Base-by-base conservation (phyloP, 108 stramenopile genomes). In the Pseudonitzschia pungens region DNA sequence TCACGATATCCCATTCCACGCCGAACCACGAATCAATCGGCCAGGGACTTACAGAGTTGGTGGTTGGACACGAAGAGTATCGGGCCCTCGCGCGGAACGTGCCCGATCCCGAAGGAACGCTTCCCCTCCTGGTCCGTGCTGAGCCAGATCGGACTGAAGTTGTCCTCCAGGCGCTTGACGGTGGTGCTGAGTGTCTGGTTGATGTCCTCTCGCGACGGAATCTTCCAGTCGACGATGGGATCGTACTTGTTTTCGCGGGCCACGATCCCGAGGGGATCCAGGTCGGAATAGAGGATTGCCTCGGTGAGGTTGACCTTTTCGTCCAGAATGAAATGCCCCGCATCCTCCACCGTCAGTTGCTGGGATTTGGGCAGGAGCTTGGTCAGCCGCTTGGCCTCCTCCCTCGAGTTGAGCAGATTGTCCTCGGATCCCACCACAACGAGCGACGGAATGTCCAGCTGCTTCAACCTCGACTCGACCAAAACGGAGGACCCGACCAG, bases 61-160 rank as follows among this genome's bases (percentile, higher is more conserved):
- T 97, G 96, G 72, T 97, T 97, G 3, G 85, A 91, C 44, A 97
- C 96, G 73, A 97, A 88, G 22, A 97, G 56, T 21, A 97, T 26
- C 11, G 94, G 94, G 18, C 81, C 77, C 41, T 69, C 71, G 21
- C 43, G 68, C 27, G 92, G 92, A 12, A 94, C 63, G 48, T 84
- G 77, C 10, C 71, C 79, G 15, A 94, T 68, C 16, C 93, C 93
- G 36, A 60, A 79, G 8, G 85, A 71, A 12, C 90, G 73, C 31
- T 86, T 84, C 12, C 91, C 90, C 53, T 86, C 75, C 8, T 36
- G 29, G 70, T 86, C 86, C 20, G 93, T 95, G 68, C 91, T 93
- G 75, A 94, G 88, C 70, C 84, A 96, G 8, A 88, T 82, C 43
- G 95, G 95, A 66, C 85, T 87, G 16, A 80, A 72, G 36, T 75